phyloP scores from a whole-genome alignment of 108 stramenopile species.

The Cyclotella distinguenda region DNA sequence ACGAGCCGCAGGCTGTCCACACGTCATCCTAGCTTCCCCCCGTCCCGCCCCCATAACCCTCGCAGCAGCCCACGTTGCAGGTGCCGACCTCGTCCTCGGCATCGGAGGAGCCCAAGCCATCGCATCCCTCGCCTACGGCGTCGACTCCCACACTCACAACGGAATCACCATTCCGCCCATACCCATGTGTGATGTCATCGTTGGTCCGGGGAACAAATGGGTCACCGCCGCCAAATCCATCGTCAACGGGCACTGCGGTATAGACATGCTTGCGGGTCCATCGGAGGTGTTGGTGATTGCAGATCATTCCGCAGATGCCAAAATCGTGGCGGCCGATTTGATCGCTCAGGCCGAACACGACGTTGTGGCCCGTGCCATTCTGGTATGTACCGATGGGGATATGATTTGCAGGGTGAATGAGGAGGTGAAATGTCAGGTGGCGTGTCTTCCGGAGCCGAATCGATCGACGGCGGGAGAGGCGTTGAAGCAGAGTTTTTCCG shows the following conservation, averaged over 20 bases:
- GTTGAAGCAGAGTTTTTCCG: conserved; percentile 80
- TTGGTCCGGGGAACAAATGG: conserved; percentile 99
- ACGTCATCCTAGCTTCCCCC: conserved; percentile 91
- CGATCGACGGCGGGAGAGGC: conserved; percentile 82
- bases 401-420: conserved; percentile 76
- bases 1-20: conserved; percentile 91
- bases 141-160: conserved; percentile 33
- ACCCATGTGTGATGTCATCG: conserved; percentile 93
- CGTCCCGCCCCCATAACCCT: conserved; percentile 90
- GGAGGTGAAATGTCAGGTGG: conserved; percentile 70
- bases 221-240: conserved; percentile 97
- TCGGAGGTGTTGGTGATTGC: conserved; percentile 97
- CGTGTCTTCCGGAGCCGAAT: conserved; percentile 86
- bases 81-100: conserved; percentile 85
- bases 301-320: conserved; percentile 88
- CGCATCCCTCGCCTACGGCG: conserved; percentile 93
- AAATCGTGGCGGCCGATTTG: conserved; percentile 95
- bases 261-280: conserved; percentile 99
- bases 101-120: conserved; percentile 98
- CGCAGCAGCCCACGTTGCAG: conserved; percentile 88
- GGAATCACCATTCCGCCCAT: conserved; percentile 38
- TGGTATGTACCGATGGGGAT: conserved; percentile 62
- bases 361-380: conserved; percentile 94
- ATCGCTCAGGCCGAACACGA: conserved; percentile 99
- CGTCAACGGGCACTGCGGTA: conserved; percentile 91